Conservation (phyloP, 73 alveolate genomes). For the Symbiodinium pilosum region DNA sequence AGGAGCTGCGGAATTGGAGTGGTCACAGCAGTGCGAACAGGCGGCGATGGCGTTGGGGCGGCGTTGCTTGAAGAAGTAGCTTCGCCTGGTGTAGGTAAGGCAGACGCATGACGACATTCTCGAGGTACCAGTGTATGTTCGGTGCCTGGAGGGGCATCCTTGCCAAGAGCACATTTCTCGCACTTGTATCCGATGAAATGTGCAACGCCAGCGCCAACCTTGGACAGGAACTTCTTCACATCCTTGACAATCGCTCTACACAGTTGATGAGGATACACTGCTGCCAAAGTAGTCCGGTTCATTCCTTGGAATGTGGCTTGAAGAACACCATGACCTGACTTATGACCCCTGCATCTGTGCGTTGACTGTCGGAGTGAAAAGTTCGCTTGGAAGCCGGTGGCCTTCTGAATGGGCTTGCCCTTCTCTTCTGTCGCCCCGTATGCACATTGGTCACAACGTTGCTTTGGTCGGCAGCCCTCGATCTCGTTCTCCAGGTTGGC, state of each 20-base stretch:
- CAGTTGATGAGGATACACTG: neutral
- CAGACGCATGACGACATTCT: no score
- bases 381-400: constrained; percentile 10
- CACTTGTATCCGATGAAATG: neutral
- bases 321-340: neutral
- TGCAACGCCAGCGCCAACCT: no score
- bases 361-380: neutral
- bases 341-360: neutral
- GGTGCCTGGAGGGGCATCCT: neutral
- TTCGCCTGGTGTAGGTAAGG: no score
- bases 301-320: no score
- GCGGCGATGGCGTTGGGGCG: no score
- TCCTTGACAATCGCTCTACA: neutral
- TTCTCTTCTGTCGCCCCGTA: neutral
- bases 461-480: neutral
- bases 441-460: constrained; percentile 11
- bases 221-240: neutral
- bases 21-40: neutral
- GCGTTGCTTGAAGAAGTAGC: no score
- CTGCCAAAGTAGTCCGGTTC: neutral
- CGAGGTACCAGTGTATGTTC: neutral
- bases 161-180: neutral
- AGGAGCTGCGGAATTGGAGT: neutral
- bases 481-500: neutral
- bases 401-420: neutral